Base-by-base conservation (phyloP, 1,139 yeast genomes). In the Meyerozyma athensensis region DNA sequence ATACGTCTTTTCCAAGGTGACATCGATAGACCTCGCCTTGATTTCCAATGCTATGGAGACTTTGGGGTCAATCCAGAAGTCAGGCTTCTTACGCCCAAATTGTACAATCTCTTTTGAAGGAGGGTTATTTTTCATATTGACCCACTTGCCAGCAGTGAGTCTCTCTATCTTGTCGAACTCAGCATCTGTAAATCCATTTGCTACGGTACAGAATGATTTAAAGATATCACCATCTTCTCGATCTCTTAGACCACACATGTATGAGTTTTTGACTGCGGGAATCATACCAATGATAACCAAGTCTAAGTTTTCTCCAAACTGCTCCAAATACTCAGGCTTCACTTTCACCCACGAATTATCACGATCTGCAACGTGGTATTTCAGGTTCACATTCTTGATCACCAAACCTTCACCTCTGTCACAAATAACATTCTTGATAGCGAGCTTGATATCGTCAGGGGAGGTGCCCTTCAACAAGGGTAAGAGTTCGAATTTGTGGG, bases 251-350 rank as follows among this genome's bases (percentile, higher is more conserved):
- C 92, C 97, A 59, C 95, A 83, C 51, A 86, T 69, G 49, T 75
- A 86, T 4, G 90, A 73, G 33, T 86, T 81, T 36, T 92, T 92
- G 21, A 75, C 72, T 0, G 86, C 90, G 10, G 80, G 79, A 38
- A 76, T 79, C 38, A 82, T 82, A 0, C 97, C 97, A 41, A 90
- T 78, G 0, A 92, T 76, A 2, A 80, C 68, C 34, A 89, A 58
- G 58, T 92, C 98, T 45, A 90, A 64, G 49, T 85, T 85, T 45
- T 87, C 96, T 7, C 96, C 96, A 58, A 85, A 85, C 38, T 84
- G 87, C 42, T 80, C 84, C 41, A 89, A 65, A 54, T 89, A 90
- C 48, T 90, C 96, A 0, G 97, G 97, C 56, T 92, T 92, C 2
- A 90, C 76, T 52, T 92, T 92, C 19, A 86, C 65, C 96, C 97